Evolutionary conservation across 2,329 filamentous ascomycete species (phyloP), one percentile per base, ranked within the genome.

Genomic region (Botryotinia convoluta): DNA sequence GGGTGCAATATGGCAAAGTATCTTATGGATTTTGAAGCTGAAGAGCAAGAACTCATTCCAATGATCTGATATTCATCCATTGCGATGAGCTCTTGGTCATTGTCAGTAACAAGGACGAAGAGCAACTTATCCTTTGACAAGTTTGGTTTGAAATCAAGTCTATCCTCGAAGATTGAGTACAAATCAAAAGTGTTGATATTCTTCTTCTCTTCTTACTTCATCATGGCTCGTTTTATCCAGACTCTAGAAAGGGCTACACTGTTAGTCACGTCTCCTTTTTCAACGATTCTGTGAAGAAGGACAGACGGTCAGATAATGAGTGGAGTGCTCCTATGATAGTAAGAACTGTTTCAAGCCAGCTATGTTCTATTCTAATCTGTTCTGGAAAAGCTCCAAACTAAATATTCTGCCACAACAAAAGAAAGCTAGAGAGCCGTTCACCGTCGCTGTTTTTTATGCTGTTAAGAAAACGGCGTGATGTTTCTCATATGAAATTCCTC

Each of bases 291-390:
- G 9, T 12, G 10, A 51, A 16, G 48, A n/a, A 54, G 4, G 12
- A n/a, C 12, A 51, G 12, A n/a, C 20, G 9, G 2, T 0, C 26
- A 54, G 26, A 54, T 26, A 3, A 54, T n/a, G 26, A n/a, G 8
- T n/a, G 4, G 12, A n/a, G 12, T n/a, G 0, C 5, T 3, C 2
- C 12, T n/a, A 3, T 26, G 10, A n/a, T 14, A n/a, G 0, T n/a
- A 14, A 12, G 22, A 3, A 4, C 9, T 51, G 2, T 12, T 12
- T 5, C 9, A 12, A 14, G 48, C 48, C 0, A 51, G 0, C 10
- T 51, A 14, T n/a, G 3, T 51, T n/a, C n/a, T n/a, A 9, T 1
- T 26, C 10, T 1, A 1, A n/a, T n/a, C n/a, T n/a, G n/a, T n/a
- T 26, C 4, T 10, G 10, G 6, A 6, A 12, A 12, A n/a, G 10